Conservation (phyloP, 164 flowering plant genomes). For the Kalanchoe fedtschenkoi region DNA sequence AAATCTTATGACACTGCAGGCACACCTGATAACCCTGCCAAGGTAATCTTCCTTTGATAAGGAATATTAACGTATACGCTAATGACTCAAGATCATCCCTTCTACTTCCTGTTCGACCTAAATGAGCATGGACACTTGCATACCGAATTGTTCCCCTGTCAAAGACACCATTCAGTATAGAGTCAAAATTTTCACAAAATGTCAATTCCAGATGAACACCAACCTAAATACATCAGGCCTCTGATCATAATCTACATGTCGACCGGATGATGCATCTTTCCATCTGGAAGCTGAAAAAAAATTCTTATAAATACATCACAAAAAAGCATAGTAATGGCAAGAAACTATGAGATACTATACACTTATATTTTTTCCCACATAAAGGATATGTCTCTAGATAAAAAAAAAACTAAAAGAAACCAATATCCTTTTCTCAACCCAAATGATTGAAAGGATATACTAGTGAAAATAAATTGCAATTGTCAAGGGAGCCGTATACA, state of each 20-base stretch:
- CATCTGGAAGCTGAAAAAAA: slow-evolving; percentile 37
- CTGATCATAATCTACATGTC: slow-evolving; percentile 57
- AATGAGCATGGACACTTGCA: slow-evolving; percentile 66
- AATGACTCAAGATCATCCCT: slow-evolving; percentile 63
- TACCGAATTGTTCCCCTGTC: slow-evolving; percentile 57
- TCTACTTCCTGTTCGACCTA: slow-evolving; percentile 57
- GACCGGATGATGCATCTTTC: slow-evolving; percentile 35
- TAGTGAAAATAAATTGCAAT: neutral
- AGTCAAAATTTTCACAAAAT: neutral
- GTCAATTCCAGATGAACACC: neutral
- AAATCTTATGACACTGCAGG: slow-evolving; percentile 2
- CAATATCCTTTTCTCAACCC: neutral
- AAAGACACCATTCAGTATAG: neutral
- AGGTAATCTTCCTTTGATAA: slow-evolving; percentile 44
- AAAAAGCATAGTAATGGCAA: neutral
- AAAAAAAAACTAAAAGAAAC: neutral
- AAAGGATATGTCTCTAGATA: neutral
- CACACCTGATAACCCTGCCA: slow-evolving; percentile 37
- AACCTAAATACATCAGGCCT: slow-evolving; percentile 64
- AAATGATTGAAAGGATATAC: neutral
- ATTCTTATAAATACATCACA: neutral
- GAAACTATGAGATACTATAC: neutral
- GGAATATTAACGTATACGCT: slow-evolving; percentile 50
- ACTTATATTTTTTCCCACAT: neutral
- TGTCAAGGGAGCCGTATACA: neutral